Percentiles rank a stretch among this genome's conserved stretches.
Evolutionary conservation across 768 basidiomycete species (phyloP).

Genomic region (Vishniacozyma victoriae): DNA sequence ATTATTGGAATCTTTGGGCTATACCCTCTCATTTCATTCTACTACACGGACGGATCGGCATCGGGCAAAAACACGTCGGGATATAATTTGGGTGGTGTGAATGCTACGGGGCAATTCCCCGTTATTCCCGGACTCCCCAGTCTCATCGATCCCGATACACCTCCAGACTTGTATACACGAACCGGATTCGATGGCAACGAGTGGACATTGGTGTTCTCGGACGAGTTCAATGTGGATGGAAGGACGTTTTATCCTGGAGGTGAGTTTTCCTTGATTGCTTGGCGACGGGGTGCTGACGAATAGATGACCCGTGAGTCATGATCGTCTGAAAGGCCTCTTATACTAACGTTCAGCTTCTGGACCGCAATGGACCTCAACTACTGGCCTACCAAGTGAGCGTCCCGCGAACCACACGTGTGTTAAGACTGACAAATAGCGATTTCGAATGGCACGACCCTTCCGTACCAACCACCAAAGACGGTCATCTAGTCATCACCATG

Average conservation of each 20-base stretch:
- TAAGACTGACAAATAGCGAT: slow-evolving; percentile 23
- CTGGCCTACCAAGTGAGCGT: slow-evolving; percentile 41
- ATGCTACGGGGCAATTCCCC: slow-evolving; percentile 64
- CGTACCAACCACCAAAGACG: slow-evolving; percentile 62
- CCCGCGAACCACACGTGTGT: no score
- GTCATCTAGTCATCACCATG: slow-evolving; percentile 70
- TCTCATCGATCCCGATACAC: slow-evolving; percentile 72
- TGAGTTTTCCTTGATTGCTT: no score
- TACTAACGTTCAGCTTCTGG: no score
- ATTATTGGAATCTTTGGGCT: slow-evolving; percentile 43
- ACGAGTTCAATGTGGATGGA: slow-evolving; percentile 77
- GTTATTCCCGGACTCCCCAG: slow-evolving; percentile 52
- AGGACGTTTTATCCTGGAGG: slow-evolving; percentile 74
- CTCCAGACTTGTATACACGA: slow-evolving; percentile 50
- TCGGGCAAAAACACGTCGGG: slow-evolving; percentile 28
- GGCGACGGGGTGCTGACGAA: no score
- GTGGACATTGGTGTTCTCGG: slow-evolving; percentile 72
- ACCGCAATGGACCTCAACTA: slow-evolving; percentile 49
- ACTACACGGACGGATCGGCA: slow-evolving; percentile 11
- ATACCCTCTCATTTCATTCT: slow-evolving; percentile 37
- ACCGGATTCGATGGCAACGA: slow-evolving; percentile 54
- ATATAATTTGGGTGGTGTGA: slow-evolving; percentile 73
- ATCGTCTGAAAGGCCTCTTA: no score
- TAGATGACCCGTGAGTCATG: no score
- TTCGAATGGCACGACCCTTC: slow-evolving; percentile 83